These are phyloP conservation scores for Melampsora abietis-canadensis DNA, from an alignment of 1,284 basidiomycete species.

Conservation along the genomic window DNA sequence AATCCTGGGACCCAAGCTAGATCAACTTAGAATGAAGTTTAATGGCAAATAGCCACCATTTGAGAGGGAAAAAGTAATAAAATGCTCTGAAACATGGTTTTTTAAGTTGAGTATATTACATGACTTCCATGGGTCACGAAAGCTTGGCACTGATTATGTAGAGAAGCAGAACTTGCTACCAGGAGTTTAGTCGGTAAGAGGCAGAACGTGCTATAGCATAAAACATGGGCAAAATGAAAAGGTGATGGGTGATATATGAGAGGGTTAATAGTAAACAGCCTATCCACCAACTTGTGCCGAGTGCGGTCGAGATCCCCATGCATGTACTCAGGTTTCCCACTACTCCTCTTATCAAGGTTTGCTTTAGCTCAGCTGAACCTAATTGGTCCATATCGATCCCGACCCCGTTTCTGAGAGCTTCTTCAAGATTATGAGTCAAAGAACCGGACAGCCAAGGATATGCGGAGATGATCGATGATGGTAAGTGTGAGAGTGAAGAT, in stretches of 20 bases:
- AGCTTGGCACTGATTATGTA: no score
- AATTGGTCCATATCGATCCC: constrained; percentile 42
- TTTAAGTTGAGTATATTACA: no score
- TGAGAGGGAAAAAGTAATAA: no score
- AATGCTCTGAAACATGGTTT: no score
- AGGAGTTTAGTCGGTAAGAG: no score
- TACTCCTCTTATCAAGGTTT: constrained; percentile 17
- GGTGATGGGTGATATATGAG: neutral
- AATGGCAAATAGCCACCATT: no score
- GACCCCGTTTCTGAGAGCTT: neutral
- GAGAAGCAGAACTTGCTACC: no score
- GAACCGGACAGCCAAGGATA: neutral
- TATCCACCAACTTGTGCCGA: neutral
- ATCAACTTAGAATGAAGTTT: no score
- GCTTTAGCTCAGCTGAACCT: constrained; percentile 32
- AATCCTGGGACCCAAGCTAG: no score
- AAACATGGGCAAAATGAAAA: neutral
- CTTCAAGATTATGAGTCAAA: neutral
- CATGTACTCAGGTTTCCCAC: constrained; percentile 25
- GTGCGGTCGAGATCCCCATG: neutral
- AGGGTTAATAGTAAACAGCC: neutral
- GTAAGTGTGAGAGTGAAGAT: constrained; percentile 7
- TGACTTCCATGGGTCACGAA: no score
- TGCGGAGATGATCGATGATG: neutral
- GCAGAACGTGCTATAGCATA: no score